phyloP scores from a whole-genome alignment of 2,329 filamentous ascomycete genomes.

The Fusarium newnesense region DNA sequence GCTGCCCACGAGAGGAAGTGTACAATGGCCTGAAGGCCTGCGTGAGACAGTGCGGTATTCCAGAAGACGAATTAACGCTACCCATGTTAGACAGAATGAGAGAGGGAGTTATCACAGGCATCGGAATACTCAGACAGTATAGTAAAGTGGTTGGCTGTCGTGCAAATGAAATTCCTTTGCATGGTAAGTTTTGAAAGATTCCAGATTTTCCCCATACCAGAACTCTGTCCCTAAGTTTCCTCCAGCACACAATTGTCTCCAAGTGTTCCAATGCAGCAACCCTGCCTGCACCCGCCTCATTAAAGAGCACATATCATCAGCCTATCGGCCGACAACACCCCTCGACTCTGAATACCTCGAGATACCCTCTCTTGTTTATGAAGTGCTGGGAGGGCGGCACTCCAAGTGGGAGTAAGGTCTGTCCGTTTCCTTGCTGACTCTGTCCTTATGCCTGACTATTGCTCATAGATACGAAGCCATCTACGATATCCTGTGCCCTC shows the following conservation, averaged over 20 bases:
- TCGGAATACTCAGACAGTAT: constrained; percentile 18
- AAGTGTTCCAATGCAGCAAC: constrained; percentile 14
- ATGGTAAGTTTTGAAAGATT: constrained; percentile 12
- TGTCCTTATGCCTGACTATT: constrained; percentile 1
- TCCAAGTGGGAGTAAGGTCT: constrained; percentile 24
- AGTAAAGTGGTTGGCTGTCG: constrained; percentile 12
- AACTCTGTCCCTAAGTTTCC: not conserved
- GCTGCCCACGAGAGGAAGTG: constrained; percentile 6
- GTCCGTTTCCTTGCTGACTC: not conserved
- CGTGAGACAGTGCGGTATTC: constrained; percentile 10
- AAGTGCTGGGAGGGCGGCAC: constrained; percentile 10
- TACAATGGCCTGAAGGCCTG: constrained; percentile 1
- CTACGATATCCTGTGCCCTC: constrained; percentile 3
- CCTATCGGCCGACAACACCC: constrained; percentile 17
- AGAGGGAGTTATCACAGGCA: constrained; percentile 13
- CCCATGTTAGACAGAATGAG: constrained; percentile 13
- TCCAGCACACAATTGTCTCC: constrained; percentile 11
- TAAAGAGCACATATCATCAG: not conserved
- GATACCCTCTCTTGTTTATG: constrained; percentile 20
- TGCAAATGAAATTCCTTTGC: constrained; percentile 29
- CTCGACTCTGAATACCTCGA: constrained; percentile 19
- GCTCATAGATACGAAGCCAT: constrained; percentile 13
- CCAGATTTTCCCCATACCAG: not conserved
- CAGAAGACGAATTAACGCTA: constrained; percentile 11
- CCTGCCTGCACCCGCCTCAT: constrained; percentile 7